Base-by-base conservation (phyloP, 192 early-diverging fungal genomes). In the Coemansia sp. region DNA sequence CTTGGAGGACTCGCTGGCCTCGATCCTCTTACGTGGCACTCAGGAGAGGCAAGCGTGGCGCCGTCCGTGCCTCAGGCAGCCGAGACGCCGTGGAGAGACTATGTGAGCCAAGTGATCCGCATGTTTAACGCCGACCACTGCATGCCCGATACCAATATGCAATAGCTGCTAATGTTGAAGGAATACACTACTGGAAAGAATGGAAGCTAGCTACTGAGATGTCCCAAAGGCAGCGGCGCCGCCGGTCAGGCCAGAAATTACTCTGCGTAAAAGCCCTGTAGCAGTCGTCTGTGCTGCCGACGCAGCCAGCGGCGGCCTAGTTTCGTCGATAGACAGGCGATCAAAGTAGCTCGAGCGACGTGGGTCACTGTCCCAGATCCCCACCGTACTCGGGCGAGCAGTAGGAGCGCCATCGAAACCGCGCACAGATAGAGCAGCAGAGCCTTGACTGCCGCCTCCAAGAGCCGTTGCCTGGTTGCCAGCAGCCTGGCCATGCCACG, bases 341-440 rank as follows among this genome's bases (percentile, higher is more conserved):
- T 79, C 77, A 79, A 79, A 74, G 67, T 79, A 79, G 58, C 72
- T 74, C 6, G 77, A 74, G 13, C 77, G 71, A 14, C 77, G 71
- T 20, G 68, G 64, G 14, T 79, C 72, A 58, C 64, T 73, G 3
- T 74, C 77, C 63, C 65, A 73, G 47, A 74, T 64, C 12, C 64
- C 71, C 18, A 61, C 76, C 28, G 66, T 66, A 53, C 61, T 53
- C 20, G 63, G 48, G 6, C 68, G 71, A 14, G 50, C 37, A 18
- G 67, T 43, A 20, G 61, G 39, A 2, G 41, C 35, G 11, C 64
- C 63, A 31, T 78, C 66, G 21, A 66, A 70, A 7, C 76, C 65
- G 52, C 76, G 76, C 66, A 68, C 34, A 20, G 61, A 16, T 34
- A 36, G 56, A 23, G 35, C 56, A n/a, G 10, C 28, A 36, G 56